Evolutionary conservation across 1,139 yeast genomes (phyloP).

Genomic region (Yamadazyma trypodendri): DNA sequence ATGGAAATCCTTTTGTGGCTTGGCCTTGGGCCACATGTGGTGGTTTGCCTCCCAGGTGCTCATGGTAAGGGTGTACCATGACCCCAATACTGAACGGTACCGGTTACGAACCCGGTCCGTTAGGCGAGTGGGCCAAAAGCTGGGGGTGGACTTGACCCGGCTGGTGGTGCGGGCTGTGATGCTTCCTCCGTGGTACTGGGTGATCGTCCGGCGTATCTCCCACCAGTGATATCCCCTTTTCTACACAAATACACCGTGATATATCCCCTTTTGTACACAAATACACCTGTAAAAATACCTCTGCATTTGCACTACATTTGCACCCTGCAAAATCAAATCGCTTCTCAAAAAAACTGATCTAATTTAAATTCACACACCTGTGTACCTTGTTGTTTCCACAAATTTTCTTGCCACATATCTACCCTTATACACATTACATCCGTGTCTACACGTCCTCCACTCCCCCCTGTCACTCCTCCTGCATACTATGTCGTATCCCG

Average conservation of each 20-base stretch:
- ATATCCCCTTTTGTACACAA: too few relatives aligned
- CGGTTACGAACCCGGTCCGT: conserved; percentile 15
- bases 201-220: neutral
- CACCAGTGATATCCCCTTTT: too few relatives aligned
- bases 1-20: conserved; percentile 22
- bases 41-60: conserved; percentile 33
- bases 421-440: too few relatives aligned
- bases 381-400: neutral
- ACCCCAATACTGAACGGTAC: conserved; percentile 17
- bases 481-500: conserved; percentile 2
- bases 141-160: conserved; percentile 14
- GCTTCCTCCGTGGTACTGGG: conserved; percentile 41
- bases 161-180: conserved; percentile 17
- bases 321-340: too few relatives aligned
- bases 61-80: conserved; percentile 18
- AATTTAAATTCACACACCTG: neutral
- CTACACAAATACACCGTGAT: too few relatives aligned
- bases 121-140: conserved; percentile 11
- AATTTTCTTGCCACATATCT: neutral
- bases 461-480: too few relatives aligned
- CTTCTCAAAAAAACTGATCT: neutral
- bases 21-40: conserved; percentile 35
- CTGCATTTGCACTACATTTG: too few relatives aligned
- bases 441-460: too few relatives aligned
- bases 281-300: too few relatives aligned